Conservation (phyloP, 2,329 filamentous ascomycete genomes). For the Rosellinia necatrix region DNA sequence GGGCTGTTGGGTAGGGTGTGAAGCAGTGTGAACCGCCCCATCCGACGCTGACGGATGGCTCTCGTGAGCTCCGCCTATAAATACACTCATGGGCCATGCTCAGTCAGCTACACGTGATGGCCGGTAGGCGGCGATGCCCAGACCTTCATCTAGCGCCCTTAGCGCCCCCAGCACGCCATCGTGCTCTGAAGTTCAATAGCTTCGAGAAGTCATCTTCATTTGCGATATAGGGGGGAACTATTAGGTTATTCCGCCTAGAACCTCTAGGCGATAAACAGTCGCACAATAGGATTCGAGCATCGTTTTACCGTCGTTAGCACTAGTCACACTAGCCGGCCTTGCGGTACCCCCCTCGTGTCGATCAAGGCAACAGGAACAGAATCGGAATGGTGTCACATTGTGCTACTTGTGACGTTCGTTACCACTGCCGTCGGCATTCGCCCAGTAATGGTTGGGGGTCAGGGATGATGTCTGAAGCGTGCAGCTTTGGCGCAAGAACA, state of each 20-base stretch:
- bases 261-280: not conserved
- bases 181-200: not conserved
- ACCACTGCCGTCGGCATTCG: not conserved
- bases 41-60: conserved; percentile 8
- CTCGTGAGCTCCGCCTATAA: conserved; percentile 16
- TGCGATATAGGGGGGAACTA: not conserved
- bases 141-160: not conserved
- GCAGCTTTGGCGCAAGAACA: no score
- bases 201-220: not conserved
- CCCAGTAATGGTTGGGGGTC: not conserved
- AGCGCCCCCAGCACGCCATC: not conserved
- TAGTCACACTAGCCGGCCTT: not conserved
- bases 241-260: not conserved
- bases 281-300: not conserved
- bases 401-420: not conserved
- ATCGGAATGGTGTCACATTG: not conserved
- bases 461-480: not conserved
- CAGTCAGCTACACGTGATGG: conserved; percentile 12
- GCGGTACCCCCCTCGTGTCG: not conserved
- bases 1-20: not conserved
- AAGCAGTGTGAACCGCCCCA: not conserved
- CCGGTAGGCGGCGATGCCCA: conserved; percentile 17
- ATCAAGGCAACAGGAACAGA: not conserved
- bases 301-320: conserved; percentile 3
- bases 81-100: not conserved